Conservation (phyloP, 2,329 filamentous ascomycete genomes). For the Colletotrichum magnum region DNA sequence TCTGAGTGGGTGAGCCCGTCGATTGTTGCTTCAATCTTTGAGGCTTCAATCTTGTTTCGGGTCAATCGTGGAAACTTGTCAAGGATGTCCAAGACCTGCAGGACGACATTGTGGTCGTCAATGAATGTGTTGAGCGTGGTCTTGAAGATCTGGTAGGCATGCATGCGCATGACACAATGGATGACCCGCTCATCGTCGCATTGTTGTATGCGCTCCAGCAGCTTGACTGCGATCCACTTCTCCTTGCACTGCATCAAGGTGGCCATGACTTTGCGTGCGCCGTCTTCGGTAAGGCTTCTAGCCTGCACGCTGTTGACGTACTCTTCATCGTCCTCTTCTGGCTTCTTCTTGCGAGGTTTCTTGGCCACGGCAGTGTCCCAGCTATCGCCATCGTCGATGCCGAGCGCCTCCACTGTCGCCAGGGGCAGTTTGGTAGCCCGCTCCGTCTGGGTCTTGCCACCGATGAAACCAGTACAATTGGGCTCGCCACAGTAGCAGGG, state of each 20-base stretch:
- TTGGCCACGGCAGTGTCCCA: slow-evolving; percentile 94
- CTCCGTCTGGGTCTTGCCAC: slow-evolving; percentile 97
- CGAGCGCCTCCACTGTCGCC: slow-evolving; percentile 92
- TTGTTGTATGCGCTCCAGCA: slow-evolving; percentile 88
- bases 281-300: slow-evolving; percentile 83
- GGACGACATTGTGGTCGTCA: slow-evolving; percentile 89
- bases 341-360: slow-evolving; percentile 93
- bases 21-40: slow-evolving; percentile 90
- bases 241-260: slow-evolving; percentile 98
- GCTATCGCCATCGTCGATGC: slow-evolving; percentile 91
- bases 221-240: slow-evolving; percentile 98
- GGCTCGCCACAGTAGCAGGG: slow-evolving; percentile 96
- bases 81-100: slow-evolving; percentile 91
- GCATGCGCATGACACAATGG: slow-evolving; percentile 93
- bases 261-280: slow-evolving; percentile 95
- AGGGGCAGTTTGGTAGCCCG: slow-evolving; percentile 91
- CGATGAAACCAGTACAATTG: slow-evolving; percentile 97
- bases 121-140: slow-evolving; percentile 87
- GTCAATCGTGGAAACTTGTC: slow-evolving; percentile 91
- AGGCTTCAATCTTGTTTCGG: slow-evolving; percentile 96
- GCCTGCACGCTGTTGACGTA: slow-evolving; percentile 92
- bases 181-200: slow-evolving; percentile 90
- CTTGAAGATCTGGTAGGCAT: slow-evolving; percentile 96
- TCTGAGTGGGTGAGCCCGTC: slow-evolving; percentile 76
- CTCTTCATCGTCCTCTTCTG: slow-evolving; percentile 91